Percentiles rank a stretch among this genome's conserved stretches.
Evolutionary conservation across 225 moss, liverwort and hornwort genomes (phyloP).

Genomic region (Sphagnum tenellum): DNA sequence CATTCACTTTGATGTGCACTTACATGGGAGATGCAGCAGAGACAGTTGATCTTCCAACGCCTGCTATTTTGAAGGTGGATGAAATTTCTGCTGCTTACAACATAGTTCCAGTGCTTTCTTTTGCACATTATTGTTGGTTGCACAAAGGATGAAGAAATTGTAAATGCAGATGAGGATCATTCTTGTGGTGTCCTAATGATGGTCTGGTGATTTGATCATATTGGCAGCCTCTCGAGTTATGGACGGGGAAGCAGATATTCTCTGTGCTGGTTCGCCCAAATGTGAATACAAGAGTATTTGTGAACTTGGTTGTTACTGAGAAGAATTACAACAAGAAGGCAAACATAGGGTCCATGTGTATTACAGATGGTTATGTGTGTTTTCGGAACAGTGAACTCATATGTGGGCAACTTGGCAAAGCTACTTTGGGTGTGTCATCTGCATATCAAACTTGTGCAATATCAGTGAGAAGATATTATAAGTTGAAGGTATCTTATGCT

Average conservation of each 20-base stretch:
- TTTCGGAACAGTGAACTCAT: slow-evolving; percentile 94
- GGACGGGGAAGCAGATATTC: slow-evolving; percentile 98
- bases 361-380: slow-evolving; percentile 83
- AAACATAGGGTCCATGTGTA: slow-evolving; percentile 81
- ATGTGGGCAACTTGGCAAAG: slow-evolving; percentile 95
- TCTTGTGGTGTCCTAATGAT: background rate
- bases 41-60: slow-evolving; percentile 79
- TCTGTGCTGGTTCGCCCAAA: slow-evolving; percentile 95
- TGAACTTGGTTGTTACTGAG: slow-evolving; percentile 81
- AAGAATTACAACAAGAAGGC: slow-evolving; percentile 78
- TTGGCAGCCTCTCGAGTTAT: slow-evolving; percentile 86
- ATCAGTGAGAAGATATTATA: too few species aligned
- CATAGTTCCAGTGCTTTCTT: background rate
- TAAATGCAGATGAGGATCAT: background rate
- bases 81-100: too few species aligned
- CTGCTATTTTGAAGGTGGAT: slow-evolving; percentile 76
- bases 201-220: background rate
- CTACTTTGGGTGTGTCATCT: slow-evolving; percentile 66
- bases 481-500: too few species aligned
- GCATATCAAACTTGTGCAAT: too few species aligned
- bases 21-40: slow-evolving; percentile 89
- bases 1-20: slow-evolving; percentile 77
- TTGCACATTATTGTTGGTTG: too few species aligned
- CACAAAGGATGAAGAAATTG: too few species aligned
- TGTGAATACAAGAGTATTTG: slow-evolving; percentile 71